Percentiles rank a stretch among this genome's conserved stretches.
Evolutionary conservation across 2,329 filamentous ascomycete species (phyloP).

Genomic region (Penicillium rolfsii): DNA sequence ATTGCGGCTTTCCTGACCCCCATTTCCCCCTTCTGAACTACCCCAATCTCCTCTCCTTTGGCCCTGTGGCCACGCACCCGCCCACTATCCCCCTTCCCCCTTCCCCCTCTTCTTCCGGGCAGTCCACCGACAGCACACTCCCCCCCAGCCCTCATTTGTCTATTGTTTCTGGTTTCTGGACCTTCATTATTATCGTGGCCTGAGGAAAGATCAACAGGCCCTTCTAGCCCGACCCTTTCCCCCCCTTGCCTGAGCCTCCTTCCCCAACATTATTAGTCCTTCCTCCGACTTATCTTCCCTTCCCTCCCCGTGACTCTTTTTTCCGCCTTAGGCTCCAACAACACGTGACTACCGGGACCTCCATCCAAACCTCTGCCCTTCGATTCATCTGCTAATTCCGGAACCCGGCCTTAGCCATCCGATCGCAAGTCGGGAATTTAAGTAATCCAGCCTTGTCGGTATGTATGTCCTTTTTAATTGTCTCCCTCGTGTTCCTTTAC

Average conservation of each 20-base stretch:
- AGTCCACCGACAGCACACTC: conserved; percentile 19
- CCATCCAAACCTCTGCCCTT: conserved; percentile 38
- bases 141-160: conserved; percentile 18
- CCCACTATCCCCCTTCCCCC: conserved; percentile 9
- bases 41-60: conserved; percentile 9
- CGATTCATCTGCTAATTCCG: conserved; percentile 37
- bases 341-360: conserved; percentile 28
- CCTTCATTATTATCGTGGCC: conserved; percentile 15
- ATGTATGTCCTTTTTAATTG: conserved; percentile 34
- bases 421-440: conserved; percentile 44
- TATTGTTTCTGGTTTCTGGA: conserved; percentile 15
- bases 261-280: neutral
- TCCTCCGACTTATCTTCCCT: neutral
- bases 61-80: conserved; percentile 29
- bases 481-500: conserved; percentile 12
- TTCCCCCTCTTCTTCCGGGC: conserved; percentile 6
- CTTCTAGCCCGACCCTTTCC: conserved; percentile 6
- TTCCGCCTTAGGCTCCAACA: conserved; percentile 26
- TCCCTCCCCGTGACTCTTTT: conserved; percentile 4
- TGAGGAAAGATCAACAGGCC: conserved; percentile 15
- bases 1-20: conserved; percentile 9
- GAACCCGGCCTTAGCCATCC: conserved; percentile 42
- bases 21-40: conserved; percentile 2
- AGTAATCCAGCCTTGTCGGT: conserved; percentile 48
- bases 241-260: conserved; percentile 2